Percentiles rank a stretch among this genome's conserved stretches.
phyloP scores from a whole-genome alignment of 2,329 filamentous ascomycete species.

The Periglandula ipomoeae region DNA sequence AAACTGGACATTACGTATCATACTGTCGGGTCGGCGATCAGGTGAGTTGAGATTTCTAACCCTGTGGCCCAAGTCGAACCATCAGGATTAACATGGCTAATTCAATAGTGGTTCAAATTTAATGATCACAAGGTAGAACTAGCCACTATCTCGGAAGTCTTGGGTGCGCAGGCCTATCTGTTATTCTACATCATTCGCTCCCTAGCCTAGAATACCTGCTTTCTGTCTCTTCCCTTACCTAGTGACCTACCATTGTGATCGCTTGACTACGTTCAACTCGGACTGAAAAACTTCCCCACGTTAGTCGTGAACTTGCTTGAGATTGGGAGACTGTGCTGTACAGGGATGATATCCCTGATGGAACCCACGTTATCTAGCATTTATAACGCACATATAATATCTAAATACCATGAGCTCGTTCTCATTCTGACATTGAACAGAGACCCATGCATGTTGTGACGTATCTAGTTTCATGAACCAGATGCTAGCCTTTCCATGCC shows the following conservation, averaged over 20 bases:
- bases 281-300: not conserved
- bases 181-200: conserved; percentile 75
- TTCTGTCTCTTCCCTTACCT: not conserved
- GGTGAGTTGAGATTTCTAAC: conserved; percentile 18
- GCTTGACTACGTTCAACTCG: not conserved
- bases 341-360: too few relatives aligned
- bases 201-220: conserved; percentile 25
- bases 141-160: conserved; percentile 74
- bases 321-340: too few relatives aligned
- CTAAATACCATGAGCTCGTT: too few relatives aligned
- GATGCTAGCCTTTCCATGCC: conserved; percentile 16
- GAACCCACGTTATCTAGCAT: too few relatives aligned
- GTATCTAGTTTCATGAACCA: not conserved
- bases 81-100: not conserved
- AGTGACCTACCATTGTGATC: not conserved
- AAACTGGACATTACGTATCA: conserved; percentile 87
- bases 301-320: too few relatives aligned
- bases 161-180: conserved; percentile 79
- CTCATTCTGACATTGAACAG: too few relatives aligned
- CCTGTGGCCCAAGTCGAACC: conserved; percentile 5
- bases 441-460: not conserved
- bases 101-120: conserved; percentile 76
- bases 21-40: conserved; percentile 75
- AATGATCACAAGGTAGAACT: conserved; percentile 89
- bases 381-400: too few relatives aligned